A percentile compares a stretch with the other conserved stretches of the same genome.
Conservation (phyloP, 1,284 basidiomycete species). For the Coniferiporia sulphurascens region DNA sequence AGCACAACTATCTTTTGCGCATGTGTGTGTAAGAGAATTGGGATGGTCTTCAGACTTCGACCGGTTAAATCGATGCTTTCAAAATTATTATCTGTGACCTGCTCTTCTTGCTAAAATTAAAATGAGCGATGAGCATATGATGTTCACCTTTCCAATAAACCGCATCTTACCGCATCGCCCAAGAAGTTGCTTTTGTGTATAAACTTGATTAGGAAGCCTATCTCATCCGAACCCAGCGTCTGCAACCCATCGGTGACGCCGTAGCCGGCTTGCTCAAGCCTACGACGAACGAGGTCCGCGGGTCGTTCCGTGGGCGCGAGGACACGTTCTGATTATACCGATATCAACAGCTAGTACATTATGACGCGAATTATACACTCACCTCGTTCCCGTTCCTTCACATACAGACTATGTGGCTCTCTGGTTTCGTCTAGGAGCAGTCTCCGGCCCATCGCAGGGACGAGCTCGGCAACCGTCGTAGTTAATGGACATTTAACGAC, state of each 20-base stretch:
- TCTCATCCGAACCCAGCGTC: conserved; percentile 75
- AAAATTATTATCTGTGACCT: conserved; percentile 70
- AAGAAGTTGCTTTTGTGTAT: conserved; percentile 74
- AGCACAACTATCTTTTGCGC: conserved; percentile 85
- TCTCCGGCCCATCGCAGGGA: conserved; percentile 58
- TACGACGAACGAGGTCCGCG: conserved; percentile 77
- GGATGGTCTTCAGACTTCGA: conserved; percentile 84
- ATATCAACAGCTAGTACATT: conserved; percentile 2
- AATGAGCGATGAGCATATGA: conserved; percentile 11
- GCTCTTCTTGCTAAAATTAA: conserved; percentile 49
- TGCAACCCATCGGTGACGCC: conserved; percentile 80
- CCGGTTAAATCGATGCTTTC: conserved; percentile 84
- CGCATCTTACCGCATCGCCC: conserved; percentile 51
- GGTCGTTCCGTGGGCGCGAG: conserved; percentile 81
- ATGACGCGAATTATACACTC: conserved; percentile 26
- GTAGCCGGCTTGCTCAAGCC: conserved; percentile 90
- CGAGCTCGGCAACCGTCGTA: conserved; percentile 70
- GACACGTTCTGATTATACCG: conserved; percentile 62
- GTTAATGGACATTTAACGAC: conserved; percentile 61
- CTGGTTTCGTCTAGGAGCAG: conserved; percentile 42
- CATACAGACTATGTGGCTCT: conserved; percentile 71
- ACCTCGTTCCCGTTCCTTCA: conserved; percentile 85
- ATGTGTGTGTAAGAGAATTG: conserved; percentile 83
- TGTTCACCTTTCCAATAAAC: neutral
- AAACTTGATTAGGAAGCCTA: conserved; percentile 86